A percentile compares a stretch with the other conserved stretches of the same genome.
Conservation (phyloP, 1,284 basidiomycete genomes). For the Papiliotrema laurentii region DNA sequence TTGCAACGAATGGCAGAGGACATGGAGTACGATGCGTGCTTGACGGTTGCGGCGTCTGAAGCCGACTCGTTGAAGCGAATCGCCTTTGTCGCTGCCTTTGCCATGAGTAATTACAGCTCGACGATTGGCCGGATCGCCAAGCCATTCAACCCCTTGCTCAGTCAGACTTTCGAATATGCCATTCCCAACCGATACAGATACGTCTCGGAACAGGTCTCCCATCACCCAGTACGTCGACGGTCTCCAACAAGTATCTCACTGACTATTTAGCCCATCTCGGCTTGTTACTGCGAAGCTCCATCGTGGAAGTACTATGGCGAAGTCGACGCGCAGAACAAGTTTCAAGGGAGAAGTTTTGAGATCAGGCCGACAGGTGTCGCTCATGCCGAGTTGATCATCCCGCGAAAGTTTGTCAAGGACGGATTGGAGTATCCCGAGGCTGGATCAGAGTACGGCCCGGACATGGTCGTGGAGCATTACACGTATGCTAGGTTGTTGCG, state of each 20-base stretch:
- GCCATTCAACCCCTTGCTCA: slow-evolving; percentile 69
- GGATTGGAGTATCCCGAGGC: slow-evolving; percentile 43
- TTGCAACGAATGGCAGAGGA: slow-evolving; percentile 76
- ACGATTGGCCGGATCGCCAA: slow-evolving; percentile 95
- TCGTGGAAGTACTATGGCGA: slow-evolving; percentile 90
- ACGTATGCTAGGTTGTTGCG: slow-evolving; percentile 18
- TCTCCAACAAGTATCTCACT: slow-evolving; percentile 1
- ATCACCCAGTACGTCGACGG: slow-evolving; percentile 63
- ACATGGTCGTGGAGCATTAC: slow-evolving; percentile 44
- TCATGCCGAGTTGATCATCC: slow-evolving; percentile 78
- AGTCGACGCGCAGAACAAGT: slow-evolving; percentile 75
- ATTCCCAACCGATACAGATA: slow-evolving; percentile 88
- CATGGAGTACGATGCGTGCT: slow-evolving; percentile 91
- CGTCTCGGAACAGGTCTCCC: slow-evolving; percentile 89
- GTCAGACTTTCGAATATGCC: slow-evolving; percentile 94
- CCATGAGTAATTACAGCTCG: slow-evolving; percentile 96
- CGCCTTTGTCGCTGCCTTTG: slow-evolving; percentile 93
- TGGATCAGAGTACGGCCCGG: slow-evolving; percentile 35
- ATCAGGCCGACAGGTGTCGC: slow-evolving; percentile 92
- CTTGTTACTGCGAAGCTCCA: slow-evolving; percentile 88
- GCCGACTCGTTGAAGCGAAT: slow-evolving; percentile 74
- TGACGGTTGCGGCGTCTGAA: slow-evolving; percentile 70
- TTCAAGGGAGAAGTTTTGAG: slow-evolving; percentile 94
- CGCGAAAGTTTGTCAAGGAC: slow-evolving; percentile 55
- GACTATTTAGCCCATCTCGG: slow-evolving; percentile 70